A percentile compares a stretch with the other conserved stretches of the same genome.
Evolutionary conservation across 805 yeast genomes (phyloP).

Genomic region (Kazachstania bromeliacearum): DNA sequence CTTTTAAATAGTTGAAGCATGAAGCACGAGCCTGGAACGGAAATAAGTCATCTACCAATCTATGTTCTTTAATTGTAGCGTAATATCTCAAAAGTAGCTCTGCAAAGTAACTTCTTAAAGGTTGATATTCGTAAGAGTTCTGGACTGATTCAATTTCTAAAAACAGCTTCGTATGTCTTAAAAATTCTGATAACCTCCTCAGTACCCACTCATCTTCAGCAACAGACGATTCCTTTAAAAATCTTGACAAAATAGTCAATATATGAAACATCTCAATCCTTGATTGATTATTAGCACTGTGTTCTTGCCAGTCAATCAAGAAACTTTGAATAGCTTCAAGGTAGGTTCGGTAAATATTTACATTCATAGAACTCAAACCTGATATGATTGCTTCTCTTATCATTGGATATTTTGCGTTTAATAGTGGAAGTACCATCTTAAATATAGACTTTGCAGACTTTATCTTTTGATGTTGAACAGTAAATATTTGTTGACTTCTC

Average conservation of each 20-base stretch:
- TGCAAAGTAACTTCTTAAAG: slow-evolving; percentile 73
- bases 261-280: slow-evolving; percentile 75
- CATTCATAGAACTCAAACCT: slow-evolving; percentile 82
- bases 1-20: slow-evolving; percentile 72
- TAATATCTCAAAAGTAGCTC: slow-evolving; percentile 72
- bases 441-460: slow-evolving; percentile 88
- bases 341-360: slow-evolving; percentile 77
- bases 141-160: slow-evolving; percentile 51
- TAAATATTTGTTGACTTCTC: slow-evolving; percentile 67
- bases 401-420: slow-evolving; percentile 57
- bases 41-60: slow-evolving; percentile 43
- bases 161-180: slow-evolving; percentile 54
- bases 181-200: slow-evolving; percentile 48
- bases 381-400: slow-evolving; percentile 81
- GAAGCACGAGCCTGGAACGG: slow-evolving; percentile 80
- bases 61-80: slow-evolving; percentile 40
- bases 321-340: slow-evolving; percentile 64
- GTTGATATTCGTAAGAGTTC: slow-evolving; percentile 59
- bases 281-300: slow-evolving; percentile 32
- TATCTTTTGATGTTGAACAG: slow-evolving; percentile 81
- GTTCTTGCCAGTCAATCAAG: slow-evolving; percentile 47
- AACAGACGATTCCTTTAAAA: slow-evolving; percentile 40
- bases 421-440: slow-evolving; percentile 73
- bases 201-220: slow-evolving; percentile 62
- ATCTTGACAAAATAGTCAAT: slow-evolving; percentile 58